phyloP scores from a whole-genome alignment of 169 alveolate genomes.

The Toxoplasma gondii region DNA sequence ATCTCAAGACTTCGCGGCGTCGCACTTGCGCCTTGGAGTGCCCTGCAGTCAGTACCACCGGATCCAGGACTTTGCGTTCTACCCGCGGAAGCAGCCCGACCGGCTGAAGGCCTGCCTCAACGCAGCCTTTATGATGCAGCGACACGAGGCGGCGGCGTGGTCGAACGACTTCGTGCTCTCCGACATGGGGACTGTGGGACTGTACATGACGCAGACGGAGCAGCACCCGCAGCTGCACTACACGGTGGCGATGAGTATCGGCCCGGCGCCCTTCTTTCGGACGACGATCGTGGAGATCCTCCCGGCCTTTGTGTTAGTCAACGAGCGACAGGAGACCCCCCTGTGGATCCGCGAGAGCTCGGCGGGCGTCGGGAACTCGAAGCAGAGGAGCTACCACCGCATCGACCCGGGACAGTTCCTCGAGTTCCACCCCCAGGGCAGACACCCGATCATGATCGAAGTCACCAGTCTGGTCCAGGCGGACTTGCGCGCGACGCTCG shows the following conservation, averaged over 20 bases:
- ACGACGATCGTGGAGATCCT: conserved; percentile 82
- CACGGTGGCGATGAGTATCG: conserved; percentile 80
- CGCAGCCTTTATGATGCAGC: conserved; percentile 35
- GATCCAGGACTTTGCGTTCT: conserved; percentile 33
- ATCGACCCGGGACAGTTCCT: conserved; percentile 80
- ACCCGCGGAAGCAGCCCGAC: conserved; percentile 6
- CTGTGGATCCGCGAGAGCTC: conserved; percentile 76
- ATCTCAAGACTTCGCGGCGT: conserved; percentile 62
- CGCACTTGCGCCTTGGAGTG: conserved; percentile 45
- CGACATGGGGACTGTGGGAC: conserved; percentile 45
- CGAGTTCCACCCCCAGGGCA: conserved; percentile 85
- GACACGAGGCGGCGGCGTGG: conserved; percentile 61
- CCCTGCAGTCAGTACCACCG: conserved; percentile 36
- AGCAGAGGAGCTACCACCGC: conserved; percentile 68
- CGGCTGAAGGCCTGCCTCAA: conserved; percentile 34
- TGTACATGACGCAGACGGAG: conserved; percentile 54
- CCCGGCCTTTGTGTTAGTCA: conserved; percentile 79
- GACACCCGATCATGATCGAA: conserved; percentile 76
- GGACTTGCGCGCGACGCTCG: conserved; percentile 16
- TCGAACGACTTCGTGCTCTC: conserved; percentile 44
- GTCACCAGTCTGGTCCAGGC: conserved; percentile 74
- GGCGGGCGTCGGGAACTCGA: conserved; percentile 26
- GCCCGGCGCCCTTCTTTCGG: conserved; percentile 86
- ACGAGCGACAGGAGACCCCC: conserved; percentile 64
- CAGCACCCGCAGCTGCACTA: conserved; percentile 79